Evolutionary conservation across 148 eudicot species (phyloP).

Genomic region (Hydrangea macrophylla): DNA sequence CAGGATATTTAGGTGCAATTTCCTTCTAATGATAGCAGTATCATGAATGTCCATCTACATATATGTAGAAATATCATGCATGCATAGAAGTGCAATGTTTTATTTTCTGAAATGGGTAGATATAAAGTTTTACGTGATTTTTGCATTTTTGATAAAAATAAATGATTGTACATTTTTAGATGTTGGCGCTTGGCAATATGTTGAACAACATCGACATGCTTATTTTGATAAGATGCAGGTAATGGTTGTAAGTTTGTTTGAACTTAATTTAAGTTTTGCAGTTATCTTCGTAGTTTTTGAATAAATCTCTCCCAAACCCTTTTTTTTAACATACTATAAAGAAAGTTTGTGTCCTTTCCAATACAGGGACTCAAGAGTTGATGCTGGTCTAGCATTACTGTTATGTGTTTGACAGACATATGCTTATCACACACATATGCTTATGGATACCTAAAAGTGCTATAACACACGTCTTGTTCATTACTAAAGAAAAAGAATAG

Average conservation of each 20-base stretch:
- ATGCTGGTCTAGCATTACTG: not conserved
- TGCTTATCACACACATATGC: no score
- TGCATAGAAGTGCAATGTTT: not conserved
- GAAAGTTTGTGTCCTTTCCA: not conserved
- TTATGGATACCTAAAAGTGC: no score
- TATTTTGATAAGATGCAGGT: slow-evolving; percentile 97
- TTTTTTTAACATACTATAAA: not conserved
- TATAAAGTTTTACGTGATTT: not conserved
- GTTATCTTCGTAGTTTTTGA: not conserved
- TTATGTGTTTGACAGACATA: no score
- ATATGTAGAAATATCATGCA: not conserved
- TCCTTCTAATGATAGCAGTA: not conserved
- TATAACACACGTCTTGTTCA: no score
- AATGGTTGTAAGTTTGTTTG: not conserved
- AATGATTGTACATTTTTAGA: slow-evolving; percentile 36
- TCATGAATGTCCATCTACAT: not conserved
- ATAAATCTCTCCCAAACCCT: not conserved
- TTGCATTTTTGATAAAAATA: slow-evolving; percentile 4
- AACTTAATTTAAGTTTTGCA: not conserved
- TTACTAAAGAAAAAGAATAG: no score
- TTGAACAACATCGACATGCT: slow-evolving; percentile 91
- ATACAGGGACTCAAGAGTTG: not conserved
- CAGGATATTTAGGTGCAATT: not conserved
- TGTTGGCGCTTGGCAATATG: slow-evolving; percentile 88
- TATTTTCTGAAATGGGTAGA: not conserved